These are phyloP conservation scores for sweet orange (Citrus sinensis) DNA, from an alignment of 345 rosid genomes.

Conservation along the genomic window DVS_A1.0 CM039163.1:48973001-48973500, in stretches of 20 bases:
- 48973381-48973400: not conserved
- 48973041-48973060: not conserved
- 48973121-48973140: not conserved
- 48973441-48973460: conserved; percentile 82
- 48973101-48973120: not conserved
- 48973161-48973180: not conserved
- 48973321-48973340: conserved; percentile 3
- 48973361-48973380: not conserved
- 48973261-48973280: not conserved
- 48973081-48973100: not conserved
- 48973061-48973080: conserved; percentile 9
- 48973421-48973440: conserved; percentile 98
- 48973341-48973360: not conserved
- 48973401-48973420: conserved; percentile 51
- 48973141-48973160: not conserved
- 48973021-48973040: conserved; percentile 7
- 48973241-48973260: not conserved
- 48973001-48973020: conserved; percentile 16
- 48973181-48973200: not conserved
- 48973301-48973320: conserved; percentile 1
- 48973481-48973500: conserved; percentile 88
- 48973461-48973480: conserved; percentile 60
- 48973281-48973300: not conserved
- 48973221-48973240: not conserved
- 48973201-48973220: not conserved